Percentiles rank a stretch among this genome's conserved stretches.
Evolutionary conservation across 768 basidiomycete genomes (phyloP).

Genomic region (Mycena haematopus): DNA sequence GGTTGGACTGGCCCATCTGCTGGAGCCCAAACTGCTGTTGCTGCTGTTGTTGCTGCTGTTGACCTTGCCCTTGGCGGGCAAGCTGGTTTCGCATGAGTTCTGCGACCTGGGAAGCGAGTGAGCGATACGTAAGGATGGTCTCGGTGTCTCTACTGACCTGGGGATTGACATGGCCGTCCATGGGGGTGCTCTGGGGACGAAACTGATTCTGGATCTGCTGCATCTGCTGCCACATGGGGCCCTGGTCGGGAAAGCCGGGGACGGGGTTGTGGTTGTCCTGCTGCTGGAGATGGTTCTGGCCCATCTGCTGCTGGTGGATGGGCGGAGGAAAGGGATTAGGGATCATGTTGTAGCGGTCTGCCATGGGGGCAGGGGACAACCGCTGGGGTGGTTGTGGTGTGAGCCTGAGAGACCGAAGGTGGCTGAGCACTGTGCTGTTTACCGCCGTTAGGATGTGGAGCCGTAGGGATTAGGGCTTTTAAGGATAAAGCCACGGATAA

Average conservation of each 20-base stretch:
- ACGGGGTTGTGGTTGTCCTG: slow-evolving; percentile 48
- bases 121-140: slow-evolving; percentile 31
- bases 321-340: slow-evolving; percentile 52
- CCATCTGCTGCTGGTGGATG: slow-evolving; percentile 47
- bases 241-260: slow-evolving; percentile 57
- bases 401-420: slow-evolving; percentile 33
- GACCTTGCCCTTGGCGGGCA: slow-evolving; percentile 38
- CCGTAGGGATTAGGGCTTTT: slow-evolving; percentile 25
- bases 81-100: slow-evolving; percentile 52
- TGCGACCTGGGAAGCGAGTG: slow-evolving; percentile 47
- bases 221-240: slow-evolving; percentile 65
- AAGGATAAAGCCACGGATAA: neutral
- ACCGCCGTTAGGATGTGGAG: slow-evolving; percentile 31
- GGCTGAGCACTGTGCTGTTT: slow-evolving; percentile 27
- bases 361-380: slow-evolving; percentile 53
- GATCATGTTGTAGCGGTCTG: slow-evolving; percentile 69
- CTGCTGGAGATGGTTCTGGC: slow-evolving; percentile 52
- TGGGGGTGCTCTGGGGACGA: slow-evolving; percentile 50
- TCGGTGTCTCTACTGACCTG: slow-evolving; percentile 51
- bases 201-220: slow-evolving; percentile 52
- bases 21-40: slow-evolving; percentile 55
- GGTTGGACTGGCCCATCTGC: slow-evolving; percentile 44
- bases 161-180: slow-evolving; percentile 47
- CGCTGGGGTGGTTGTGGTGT: slow-evolving; percentile 34
- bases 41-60: slow-evolving; percentile 45